Evolutionary conservation across 768 basidiomycete species (phyloP).

Genomic region (Hysterangium stoloniferum): DNA sequence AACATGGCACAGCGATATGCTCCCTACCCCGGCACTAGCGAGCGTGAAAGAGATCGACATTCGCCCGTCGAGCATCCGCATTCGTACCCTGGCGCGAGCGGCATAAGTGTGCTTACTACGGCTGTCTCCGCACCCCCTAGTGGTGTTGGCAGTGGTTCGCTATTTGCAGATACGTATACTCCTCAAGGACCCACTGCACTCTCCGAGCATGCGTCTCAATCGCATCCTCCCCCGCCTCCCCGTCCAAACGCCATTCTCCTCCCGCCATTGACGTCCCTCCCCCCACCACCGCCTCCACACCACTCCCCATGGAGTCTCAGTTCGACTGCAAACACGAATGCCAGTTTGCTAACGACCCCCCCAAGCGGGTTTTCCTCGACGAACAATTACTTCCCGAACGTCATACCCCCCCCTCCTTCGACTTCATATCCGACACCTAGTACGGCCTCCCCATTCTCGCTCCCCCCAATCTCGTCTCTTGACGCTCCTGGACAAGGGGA

Average conservation of each 20-base stretch:
- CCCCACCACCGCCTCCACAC: constrained; percentile 18
- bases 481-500: constrained; percentile 27
- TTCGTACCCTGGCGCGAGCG: too few relatives aligned
- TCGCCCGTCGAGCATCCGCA: too few relatives aligned
- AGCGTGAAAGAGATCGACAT: too few relatives aligned
- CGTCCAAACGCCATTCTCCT: too few relatives aligned
- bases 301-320: constrained; percentile 13
- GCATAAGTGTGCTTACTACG: too few relatives aligned
- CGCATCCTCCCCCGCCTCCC: constrained; percentile 28
- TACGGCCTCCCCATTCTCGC: constrained; percentile 41
- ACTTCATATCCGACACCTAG: constrained; percentile 45
- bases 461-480: constrained; percentile 36
- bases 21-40: background rate
- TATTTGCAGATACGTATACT: too few relatives aligned
- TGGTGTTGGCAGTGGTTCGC: too few relatives aligned
- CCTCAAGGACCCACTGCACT: too few relatives aligned
- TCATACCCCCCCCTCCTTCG: constrained; percentile 23
- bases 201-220: too few relatives aligned
- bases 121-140: too few relatives aligned
- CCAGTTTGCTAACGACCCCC: constrained; percentile 40
- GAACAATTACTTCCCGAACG: too few relatives aligned
- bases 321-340: constrained; percentile 28
- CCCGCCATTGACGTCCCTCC: constrained; percentile 23
- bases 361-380: constrained; percentile 24
- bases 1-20: background rate